Conservation (phyloP, 495 filamentous ascomycete genomes). For the Pseudoneurospora amorphoporcata region DNA sequence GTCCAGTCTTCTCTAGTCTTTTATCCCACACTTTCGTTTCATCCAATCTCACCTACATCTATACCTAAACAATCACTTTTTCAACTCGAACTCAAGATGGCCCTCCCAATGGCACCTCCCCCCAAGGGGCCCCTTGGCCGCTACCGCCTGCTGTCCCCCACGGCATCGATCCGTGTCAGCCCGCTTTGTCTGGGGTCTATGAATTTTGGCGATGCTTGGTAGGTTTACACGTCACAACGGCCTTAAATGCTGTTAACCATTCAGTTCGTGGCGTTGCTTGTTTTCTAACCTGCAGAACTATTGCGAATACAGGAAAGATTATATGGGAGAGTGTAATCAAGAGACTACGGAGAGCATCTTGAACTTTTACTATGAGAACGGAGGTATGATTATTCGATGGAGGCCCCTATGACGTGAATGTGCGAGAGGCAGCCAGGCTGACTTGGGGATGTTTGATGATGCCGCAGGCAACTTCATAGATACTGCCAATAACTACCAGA, state of each 20-base stretch:
- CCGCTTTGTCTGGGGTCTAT: conserved; percentile 53
- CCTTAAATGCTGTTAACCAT: not conserved
- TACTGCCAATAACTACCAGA: conserved; percentile 62
- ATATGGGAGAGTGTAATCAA: conserved; percentile 52
- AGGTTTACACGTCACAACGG: not conserved
- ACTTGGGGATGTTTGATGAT: not conserved
- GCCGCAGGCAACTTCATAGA: conserved; percentile 64
- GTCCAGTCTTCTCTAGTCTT: not conserved
- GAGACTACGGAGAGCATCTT: conserved; percentile 53
- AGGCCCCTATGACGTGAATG: not conserved
- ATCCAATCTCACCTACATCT: not conserved
- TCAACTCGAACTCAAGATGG: conserved; percentile 2
- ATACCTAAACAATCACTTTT: not conserved
- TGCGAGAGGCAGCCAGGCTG: not conserved
- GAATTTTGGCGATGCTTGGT: conserved; percentile 52
- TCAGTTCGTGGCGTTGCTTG: not conserved
- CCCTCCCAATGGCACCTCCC: conserved; percentile 18
- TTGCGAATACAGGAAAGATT: conserved; percentile 15
- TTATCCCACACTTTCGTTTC: not conserved
- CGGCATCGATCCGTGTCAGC: conserved; percentile 46
- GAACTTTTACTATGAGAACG: conserved; percentile 54
- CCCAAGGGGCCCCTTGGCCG: conserved; percentile 42
- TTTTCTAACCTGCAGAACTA: not conserved
- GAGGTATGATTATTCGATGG: conserved; percentile 1
- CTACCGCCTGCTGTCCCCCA: conserved; percentile 50